These are phyloP conservation scores for Aspergillus incahuasiensis DNA, from an alignment of 495 filamentous ascomycete species.

Conservation along the genomic window DNA sequence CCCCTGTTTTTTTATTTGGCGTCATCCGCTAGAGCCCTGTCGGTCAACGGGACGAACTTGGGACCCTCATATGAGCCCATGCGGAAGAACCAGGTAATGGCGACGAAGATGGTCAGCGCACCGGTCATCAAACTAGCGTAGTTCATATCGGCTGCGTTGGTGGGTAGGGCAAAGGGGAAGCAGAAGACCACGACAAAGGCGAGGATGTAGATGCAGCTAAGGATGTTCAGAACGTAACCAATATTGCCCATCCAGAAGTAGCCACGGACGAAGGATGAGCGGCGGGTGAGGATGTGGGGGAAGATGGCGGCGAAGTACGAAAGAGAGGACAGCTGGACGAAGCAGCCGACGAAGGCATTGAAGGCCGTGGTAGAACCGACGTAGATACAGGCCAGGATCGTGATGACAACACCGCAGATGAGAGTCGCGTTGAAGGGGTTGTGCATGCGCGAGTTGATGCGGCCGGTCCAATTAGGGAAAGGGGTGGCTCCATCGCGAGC, in stretches of 20 bases:
- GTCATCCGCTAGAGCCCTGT: conserved; percentile 6
- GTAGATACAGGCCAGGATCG: conserved; percentile 68
- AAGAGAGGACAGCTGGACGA: conserved; percentile 62
- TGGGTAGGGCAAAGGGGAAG: conserved; percentile 63
- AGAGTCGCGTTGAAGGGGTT: conserved; percentile 69
- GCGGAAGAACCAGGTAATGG: conserved; percentile 28
- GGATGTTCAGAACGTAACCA: conserved; percentile 56
- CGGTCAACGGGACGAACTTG: conserved; percentile 9
- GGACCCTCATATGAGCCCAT: conserved; percentile 12
- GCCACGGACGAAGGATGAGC: conserved; percentile 59
- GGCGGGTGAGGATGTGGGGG: conserved; percentile 62
- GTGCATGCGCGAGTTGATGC: conserved; percentile 41
- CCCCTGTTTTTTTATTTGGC: neutral
- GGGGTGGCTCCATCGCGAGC: conserved; percentile 63
- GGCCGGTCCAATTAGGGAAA: conserved; percentile 36
- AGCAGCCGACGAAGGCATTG: conserved; percentile 67
- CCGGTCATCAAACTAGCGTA: conserved; percentile 64
- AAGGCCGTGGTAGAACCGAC: conserved; percentile 72
- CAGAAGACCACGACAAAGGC: conserved; percentile 74
- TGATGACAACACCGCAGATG: conserved; percentile 53
- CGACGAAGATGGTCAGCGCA: conserved; percentile 49
- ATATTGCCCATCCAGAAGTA: conserved; percentile 63
- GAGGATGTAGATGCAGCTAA: conserved; percentile 60
- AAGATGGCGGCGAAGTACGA: conserved; percentile 75
- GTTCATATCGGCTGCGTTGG: conserved; percentile 59